Evolutionary conservation across 169 alveolate species (phyloP).

Genomic region (Eimeria zaria): DNA sequence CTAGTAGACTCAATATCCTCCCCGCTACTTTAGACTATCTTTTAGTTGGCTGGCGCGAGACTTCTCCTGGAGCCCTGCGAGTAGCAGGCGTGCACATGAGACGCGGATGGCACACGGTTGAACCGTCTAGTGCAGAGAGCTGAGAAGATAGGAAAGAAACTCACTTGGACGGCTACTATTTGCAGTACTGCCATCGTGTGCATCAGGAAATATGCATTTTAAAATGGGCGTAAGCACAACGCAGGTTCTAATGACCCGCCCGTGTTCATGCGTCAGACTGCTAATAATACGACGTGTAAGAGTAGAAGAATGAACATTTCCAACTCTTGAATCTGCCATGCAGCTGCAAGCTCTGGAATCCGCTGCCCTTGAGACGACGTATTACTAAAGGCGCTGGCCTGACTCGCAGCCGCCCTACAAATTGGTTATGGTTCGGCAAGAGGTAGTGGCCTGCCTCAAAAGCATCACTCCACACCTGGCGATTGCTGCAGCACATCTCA

Average conservation of each 20-base stretch:
- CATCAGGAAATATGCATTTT: not conserved
- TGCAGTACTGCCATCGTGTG: not conserved
- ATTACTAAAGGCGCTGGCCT: not conserved
- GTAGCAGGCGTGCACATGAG: not conserved
- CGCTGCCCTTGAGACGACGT: not conserved
- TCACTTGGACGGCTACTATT: not conserved
- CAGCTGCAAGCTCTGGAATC: not conserved
- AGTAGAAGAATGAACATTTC: not conserved
- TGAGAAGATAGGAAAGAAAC: not conserved
- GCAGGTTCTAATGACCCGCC: not conserved
- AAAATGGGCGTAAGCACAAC: not conserved
- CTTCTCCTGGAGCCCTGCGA: not conserved
- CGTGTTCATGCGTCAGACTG: not conserved
- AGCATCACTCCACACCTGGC: not conserved
- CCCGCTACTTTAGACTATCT: not conserved
- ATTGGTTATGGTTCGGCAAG: not conserved
- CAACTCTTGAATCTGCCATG: not conserved
- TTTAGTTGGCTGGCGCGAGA: not conserved
- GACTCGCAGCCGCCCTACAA: conserved; percentile 22
- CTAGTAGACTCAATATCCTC: not conserved
- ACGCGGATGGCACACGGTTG: not conserved
- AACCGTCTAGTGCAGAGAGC: not conserved
- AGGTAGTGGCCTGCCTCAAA: not conserved
- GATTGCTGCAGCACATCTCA: not conserved
- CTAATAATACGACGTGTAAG: not conserved